Percentiles rank a stretch among this genome's conserved stretches.
phyloP scores from a whole-genome alignment of 2,329 filamentous ascomycete genomes.

The Trichophyton schoenleinii region DNA sequence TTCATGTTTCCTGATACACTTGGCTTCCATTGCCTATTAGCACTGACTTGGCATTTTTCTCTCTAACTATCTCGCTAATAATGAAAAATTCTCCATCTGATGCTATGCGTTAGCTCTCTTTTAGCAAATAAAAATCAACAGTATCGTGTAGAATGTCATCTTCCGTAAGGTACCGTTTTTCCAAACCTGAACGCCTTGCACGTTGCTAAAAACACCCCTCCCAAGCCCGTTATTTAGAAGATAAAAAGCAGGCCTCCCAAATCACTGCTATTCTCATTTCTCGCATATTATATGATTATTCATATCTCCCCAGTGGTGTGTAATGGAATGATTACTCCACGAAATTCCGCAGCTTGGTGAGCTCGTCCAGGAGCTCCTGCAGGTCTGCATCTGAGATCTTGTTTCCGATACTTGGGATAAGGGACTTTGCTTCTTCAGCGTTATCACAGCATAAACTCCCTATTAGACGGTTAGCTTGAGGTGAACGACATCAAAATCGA shows the following conservation, averaged over 20 bases:
- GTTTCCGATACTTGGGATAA: constrained; percentile 76
- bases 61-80: neutral
- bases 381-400: constrained; percentile 87
- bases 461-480: constrained; percentile 25
- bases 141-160: neutral
- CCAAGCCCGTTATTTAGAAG: neutral
- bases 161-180: neutral
- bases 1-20: no score
- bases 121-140: neutral
- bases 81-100: neutral
- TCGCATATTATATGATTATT: neutral
- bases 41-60: neutral
- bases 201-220: neutral
- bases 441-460: constrained; percentile 85
- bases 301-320: neutral
- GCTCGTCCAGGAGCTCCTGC: constrained; percentile 77
- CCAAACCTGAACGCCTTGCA: constrained; percentile 1
- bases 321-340: constrained; percentile 22
- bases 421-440: constrained; percentile 88
- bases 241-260: neutral
- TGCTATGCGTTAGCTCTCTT: neutral
- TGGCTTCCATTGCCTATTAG: neutral
- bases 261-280: neutral
- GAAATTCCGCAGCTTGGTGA: constrained; percentile 59
- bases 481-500: neutral